Base-by-base conservation (phyloP, 2,329 filamentous ascomycete genomes). In the Talaromyces sp. region DNA sequence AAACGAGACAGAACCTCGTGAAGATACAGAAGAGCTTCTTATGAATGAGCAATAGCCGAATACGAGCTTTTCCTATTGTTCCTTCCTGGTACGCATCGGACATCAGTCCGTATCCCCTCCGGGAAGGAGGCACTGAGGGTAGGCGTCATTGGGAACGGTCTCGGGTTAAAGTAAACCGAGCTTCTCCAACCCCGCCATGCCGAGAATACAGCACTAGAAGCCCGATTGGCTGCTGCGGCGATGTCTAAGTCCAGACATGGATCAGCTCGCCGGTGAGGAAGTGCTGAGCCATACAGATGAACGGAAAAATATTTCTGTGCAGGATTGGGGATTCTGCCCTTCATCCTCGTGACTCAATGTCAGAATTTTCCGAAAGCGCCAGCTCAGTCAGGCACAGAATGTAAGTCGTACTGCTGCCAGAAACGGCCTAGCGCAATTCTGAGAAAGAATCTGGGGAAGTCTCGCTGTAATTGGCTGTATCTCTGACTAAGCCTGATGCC, bases 131-230 rank as follows among this genome's bases (percentile, higher is more conserved):
- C 28, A n/a, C 16, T 28, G 25, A 37, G 16, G 56, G 25, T 25
- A 35, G 44, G n/a, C 42, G 42, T 46, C 42, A 21, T 37, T 18
- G 21, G 35, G 12, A 23, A 33, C n/a, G 56, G 12, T 39, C 31
- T 62, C 63, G 63, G 63, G 52, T 12, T 18, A 58, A 55, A 39
- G 23, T 9, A 55, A 25, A 28, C 63, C 63, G 63, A 64, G 59
- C 39, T 42, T 40, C 16, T 39, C 37, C 48, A 25, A 61, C 59
- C 59, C 59, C 59, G 59, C 58, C 42, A 50, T 18, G 57, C 57
- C 18, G 44, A 60, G 44, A 50, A 23, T 35, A 18, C 18, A 18
- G 31, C 18, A 23, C 21, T 9, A 23, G n/a, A 23, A 50, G 28
- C 21, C 42, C 48, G 48, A 35, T 54, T 54, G 28, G 50, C 50